phyloP scores from a whole-genome alignment of 192 early-diverging fungal genomes.

The Entophlyctis luteolus region DNA sequence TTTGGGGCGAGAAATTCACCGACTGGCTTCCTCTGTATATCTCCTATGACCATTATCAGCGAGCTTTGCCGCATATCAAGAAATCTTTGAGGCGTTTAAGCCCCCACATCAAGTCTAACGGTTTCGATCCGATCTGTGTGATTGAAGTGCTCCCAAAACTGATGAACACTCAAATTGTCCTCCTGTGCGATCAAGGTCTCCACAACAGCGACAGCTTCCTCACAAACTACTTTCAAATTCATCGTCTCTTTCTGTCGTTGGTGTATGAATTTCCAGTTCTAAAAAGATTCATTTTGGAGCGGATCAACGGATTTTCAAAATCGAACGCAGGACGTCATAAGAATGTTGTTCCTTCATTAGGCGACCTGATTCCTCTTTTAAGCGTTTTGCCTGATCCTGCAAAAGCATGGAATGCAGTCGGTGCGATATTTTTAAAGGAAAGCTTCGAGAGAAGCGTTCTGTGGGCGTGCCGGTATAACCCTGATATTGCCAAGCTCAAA shows the following conservation, averaged over 20 bases:
- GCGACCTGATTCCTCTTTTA: slow-evolving; percentile 32
- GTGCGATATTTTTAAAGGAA: slow-evolving; percentile 22
- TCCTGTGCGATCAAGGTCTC: slow-evolving; percentile 32
- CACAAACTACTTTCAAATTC: slow-evolving; percentile 32
- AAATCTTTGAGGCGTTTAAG: slow-evolving; percentile 23
- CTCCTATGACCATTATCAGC: slow-evolving; percentile 29
- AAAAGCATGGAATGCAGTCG: slow-evolving; percentile 9
- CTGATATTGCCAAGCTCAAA: slow-evolving; percentile 18
- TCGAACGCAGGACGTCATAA: slow-evolving; percentile 12
- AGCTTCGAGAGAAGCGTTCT: slow-evolving; percentile 18
- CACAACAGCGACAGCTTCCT: slow-evolving; percentile 24
- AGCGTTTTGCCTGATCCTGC: slow-evolving; percentile 11
- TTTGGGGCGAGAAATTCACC: slow-evolving; percentile 28
- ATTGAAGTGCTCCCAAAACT: slow-evolving; percentile 35
- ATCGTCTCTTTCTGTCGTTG: slow-evolving; percentile 28
- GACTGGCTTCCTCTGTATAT: slow-evolving; percentile 34
- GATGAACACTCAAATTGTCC: slow-evolving; percentile 38
- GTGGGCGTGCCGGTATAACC: slow-evolving; percentile 21
- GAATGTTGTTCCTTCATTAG: slow-evolving; percentile 26
- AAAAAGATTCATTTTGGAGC: slow-evolving; percentile 9
- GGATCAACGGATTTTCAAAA: slow-evolving; percentile 16
- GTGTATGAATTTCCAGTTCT: slow-evolving; percentile 31
- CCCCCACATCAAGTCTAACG: slow-evolving; percentile 14
- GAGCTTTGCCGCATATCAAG: slow-evolving; percentile 20
- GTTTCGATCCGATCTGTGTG: slow-evolving; percentile 30